Base-by-base conservation (phyloP, 164 flowering plant species). In the Umbellularia californica region DNA sequence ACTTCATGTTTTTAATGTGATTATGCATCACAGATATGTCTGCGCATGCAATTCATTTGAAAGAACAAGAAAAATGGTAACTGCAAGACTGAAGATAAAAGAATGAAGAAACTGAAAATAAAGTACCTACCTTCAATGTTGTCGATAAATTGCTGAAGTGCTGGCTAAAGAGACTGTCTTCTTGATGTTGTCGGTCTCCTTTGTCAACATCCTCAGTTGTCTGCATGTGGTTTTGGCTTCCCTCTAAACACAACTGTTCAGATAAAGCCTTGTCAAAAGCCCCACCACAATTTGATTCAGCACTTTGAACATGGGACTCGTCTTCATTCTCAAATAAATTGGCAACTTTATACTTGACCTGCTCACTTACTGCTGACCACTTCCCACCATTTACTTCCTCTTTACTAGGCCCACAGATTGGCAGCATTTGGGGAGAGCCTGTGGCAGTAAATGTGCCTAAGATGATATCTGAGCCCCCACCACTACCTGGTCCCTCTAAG, bases 81-180 rank as follows among this genome's bases (percentile, higher is more conserved):
- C 5, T 28, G n/a, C 47, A 27, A 23, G 1, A 15, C 15, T 14
- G 58, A 22, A 41, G 23, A 10, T 2, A 41, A 50, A 20, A n/a
- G 41, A 41, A 41, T 11, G 25, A 22, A 19, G 72, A 14, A 70
- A 70, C 12, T 30, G 19, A 28, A 4, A 35, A 51, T 68, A 20
- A 70, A 70, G 68, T 51, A 60, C 82, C 52, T 60, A 88, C 90
- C 87, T 86, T 84, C 66, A 68, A 66, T 50, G 64, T 33, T 25
- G 82, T 74, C 33, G 90, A 87, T 75, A 89, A 73, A 70, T 80
- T 86, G 76, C 84, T 80, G 71, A 83, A 84, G 35, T 70, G 72
- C 24, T 70, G 72, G 35, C 72, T 24, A 60, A 70, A 70, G 35
- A 65, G 23, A 30, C 24, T 35, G 47, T 50, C 23, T 13, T 25